These are phyloP conservation scores for Pseudopithomyces maydicus DNA, from an alignment of 2,329 filamentous ascomycete genomes.

Conservation along the genomic window DNA sequence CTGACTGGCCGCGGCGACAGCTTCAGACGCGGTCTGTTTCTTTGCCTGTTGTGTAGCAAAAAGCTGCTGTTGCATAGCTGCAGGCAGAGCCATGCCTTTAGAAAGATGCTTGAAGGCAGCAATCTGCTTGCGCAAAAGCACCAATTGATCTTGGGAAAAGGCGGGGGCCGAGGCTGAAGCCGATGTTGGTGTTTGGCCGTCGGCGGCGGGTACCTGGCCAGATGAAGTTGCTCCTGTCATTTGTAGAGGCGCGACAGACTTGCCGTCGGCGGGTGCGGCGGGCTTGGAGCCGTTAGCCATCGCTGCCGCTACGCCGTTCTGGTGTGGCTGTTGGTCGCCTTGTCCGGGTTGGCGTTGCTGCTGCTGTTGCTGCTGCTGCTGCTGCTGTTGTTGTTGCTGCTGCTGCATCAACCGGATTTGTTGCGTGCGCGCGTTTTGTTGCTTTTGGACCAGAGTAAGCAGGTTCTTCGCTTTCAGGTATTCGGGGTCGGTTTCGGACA, in stretches of 20 bases:
- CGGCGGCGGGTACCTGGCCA: slow-evolving; percentile 41
- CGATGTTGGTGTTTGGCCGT: slow-evolving; percentile 43
- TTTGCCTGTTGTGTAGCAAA: slow-evolving; percentile 73
- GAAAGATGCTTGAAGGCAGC: slow-evolving; percentile 87
- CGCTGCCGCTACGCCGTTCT: slow-evolving; percentile 51
- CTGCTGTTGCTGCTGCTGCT: slow-evolving; percentile 53
- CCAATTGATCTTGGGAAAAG: slow-evolving; percentile 70
- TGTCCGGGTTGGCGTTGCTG: slow-evolving; percentile 61
- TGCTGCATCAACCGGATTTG: slow-evolving; percentile 46
- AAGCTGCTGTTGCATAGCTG: slow-evolving; percentile 79
- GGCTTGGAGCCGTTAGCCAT: slow-evolving; percentile 56
- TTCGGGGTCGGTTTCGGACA: slow-evolving; percentile 82
- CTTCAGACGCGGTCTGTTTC: slow-evolving; percentile 49
- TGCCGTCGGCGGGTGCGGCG: slow-evolving; percentile 27
- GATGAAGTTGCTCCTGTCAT: slow-evolving; percentile 30
- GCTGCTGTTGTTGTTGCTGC: slow-evolving; percentile 56
- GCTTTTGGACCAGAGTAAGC: slow-evolving; percentile 71
- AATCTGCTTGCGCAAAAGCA: slow-evolving; percentile 82
- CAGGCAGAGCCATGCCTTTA: slow-evolving; percentile 82
- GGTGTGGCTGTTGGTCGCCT: slow-evolving; percentile 53
- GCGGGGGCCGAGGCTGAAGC: slow-evolving; percentile 27
- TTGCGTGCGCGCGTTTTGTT: slow-evolving; percentile 54
- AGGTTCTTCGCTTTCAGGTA: slow-evolving; percentile 81
- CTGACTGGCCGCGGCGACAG: slow-evolving; percentile 52
- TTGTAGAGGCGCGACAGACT: slow-evolving; percentile 20